Conservation (phyloP, 139 green algal species). For the Chlamydomonas eustigma region DNA sequence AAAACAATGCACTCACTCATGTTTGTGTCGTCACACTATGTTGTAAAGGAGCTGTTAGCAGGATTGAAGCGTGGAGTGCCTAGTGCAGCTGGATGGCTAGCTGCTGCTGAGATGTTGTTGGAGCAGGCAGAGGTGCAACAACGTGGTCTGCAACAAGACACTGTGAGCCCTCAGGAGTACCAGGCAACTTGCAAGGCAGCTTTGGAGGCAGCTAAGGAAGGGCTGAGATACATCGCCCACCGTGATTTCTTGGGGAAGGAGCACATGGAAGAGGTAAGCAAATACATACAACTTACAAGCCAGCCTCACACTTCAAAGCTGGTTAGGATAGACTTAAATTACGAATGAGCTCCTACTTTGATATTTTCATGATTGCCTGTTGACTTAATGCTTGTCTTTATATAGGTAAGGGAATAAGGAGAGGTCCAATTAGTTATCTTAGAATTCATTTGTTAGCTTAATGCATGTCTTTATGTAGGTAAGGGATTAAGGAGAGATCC, state of each 20-base stretch:
- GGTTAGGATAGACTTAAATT: too few species aligned
- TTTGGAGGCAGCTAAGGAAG: constrained; percentile 50
- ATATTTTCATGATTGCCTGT: too few species aligned
- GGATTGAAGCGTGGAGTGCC: constrained; percentile 10
- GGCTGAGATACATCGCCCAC: constrained; percentile 32
- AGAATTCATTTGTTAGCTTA: too few species aligned
- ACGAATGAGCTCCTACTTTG: too few species aligned
- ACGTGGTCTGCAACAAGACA: constrained; percentile 8
- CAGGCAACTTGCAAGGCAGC: constrained; percentile 28
- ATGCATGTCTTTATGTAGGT: too few species aligned
- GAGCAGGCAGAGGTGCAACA: constrained; percentile 26
- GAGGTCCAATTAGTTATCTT: too few species aligned
- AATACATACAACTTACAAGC: too few species aligned
- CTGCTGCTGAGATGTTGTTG: constrained; percentile 38
- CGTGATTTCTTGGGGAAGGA: constrained; percentile 38
- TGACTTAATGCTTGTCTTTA: too few species aligned
- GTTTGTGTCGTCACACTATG: background rate
- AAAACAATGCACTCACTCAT: too few species aligned
- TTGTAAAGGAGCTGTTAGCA: constrained; percentile 19
- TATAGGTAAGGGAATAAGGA: too few species aligned
- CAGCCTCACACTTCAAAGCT: too few species aligned
- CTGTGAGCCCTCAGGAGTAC: background rate
- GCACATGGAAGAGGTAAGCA: constrained; percentile 19
- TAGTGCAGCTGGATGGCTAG: constrained; percentile 32
- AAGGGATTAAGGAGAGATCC: too few species aligned